Evolutionary conservation across 768 basidiomycete species (phyloP).

Genomic region (Boletus tylopilopsis): DNA sequence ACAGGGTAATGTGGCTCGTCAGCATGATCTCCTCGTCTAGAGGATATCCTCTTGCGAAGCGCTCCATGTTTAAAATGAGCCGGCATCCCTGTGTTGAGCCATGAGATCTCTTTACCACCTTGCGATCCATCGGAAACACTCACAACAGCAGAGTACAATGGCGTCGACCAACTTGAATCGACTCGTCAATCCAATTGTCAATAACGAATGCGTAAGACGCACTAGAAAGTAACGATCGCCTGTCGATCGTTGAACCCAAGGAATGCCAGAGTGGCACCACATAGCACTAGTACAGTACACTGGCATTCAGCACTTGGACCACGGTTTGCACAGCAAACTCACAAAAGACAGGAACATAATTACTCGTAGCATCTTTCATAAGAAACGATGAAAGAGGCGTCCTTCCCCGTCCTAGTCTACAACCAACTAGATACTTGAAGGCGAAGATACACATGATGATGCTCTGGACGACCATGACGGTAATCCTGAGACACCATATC

Average conservation of each 20-base stretch:
- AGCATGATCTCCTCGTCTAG: conserved; percentile 5
- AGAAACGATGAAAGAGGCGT: conserved; percentile 39
- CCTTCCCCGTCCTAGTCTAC: conserved; percentile 39
- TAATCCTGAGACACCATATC: conserved; percentile 3
- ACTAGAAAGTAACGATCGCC: conserved; percentile 1
- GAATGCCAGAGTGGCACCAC: neutral
- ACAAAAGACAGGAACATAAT: conserved; percentile 41
- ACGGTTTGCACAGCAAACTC: neutral
- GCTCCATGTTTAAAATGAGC: conserved; percentile 25
- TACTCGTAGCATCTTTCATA: conserved; percentile 44
- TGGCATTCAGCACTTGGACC: neutral
- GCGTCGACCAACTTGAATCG: conserved; percentile 12
- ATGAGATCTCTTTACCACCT: too few relatives aligned
- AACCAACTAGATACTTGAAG: conserved; percentile 33
- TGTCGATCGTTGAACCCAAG: conserved; percentile 1
- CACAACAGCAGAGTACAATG: conserved; percentile 15
- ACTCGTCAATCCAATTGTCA: neutral
- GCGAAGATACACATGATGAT: conserved; percentile 38
- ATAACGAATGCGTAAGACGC: neutral
- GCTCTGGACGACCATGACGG: conserved; percentile 32
- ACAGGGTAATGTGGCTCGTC: conserved; percentile 9
- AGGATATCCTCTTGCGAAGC: conserved; percentile 4
- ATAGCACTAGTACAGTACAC: neutral
- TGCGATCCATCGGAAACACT: conserved; percentile 3
- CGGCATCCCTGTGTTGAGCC: conserved; percentile 15